Conservation (phyloP, 345 rosid genomes). For the Psidium guajava region DNA sequence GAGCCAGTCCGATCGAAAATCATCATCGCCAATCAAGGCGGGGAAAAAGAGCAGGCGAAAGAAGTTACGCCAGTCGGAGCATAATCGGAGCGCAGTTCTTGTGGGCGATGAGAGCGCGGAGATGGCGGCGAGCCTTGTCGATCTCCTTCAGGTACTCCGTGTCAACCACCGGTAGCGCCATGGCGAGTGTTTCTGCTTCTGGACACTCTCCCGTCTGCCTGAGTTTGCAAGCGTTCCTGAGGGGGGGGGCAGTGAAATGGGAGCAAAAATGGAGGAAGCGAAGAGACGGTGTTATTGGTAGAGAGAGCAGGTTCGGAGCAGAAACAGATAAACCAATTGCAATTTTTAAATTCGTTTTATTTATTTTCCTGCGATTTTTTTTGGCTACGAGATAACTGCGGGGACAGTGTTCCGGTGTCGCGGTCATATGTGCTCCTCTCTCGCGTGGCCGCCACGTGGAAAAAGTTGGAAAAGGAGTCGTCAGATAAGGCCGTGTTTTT, state of each 20-base stretch:
- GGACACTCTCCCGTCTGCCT: background rate
- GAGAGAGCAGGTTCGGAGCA: background rate
- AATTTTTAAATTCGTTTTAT: background rate
- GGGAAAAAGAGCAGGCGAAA: background rate
- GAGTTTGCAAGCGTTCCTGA: background rate
- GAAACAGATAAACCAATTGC: background rate
- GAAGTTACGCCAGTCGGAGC: constrained; percentile 81
- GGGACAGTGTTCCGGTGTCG: background rate
- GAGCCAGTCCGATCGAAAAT: background rate
- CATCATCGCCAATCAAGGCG: background rate
- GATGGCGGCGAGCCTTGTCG: constrained; percentile 87
- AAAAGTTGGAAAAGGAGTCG: background rate
- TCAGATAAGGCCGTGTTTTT: background rate
- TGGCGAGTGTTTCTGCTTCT: constrained; percentile 2
- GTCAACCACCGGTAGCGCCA: constrained; percentile 73
- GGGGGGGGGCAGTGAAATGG: background rate
- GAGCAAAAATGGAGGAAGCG: background rate
- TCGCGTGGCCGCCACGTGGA: background rate
- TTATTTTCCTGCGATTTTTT: background rate
- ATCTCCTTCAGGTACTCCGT: constrained; percentile 75
- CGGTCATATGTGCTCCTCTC: background rate
- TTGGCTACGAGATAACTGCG: background rate
- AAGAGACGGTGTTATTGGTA: background rate
- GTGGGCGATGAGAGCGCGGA: constrained; percentile 74
- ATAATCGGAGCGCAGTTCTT: constrained; percentile 93